Base-by-base conservation (phyloP, 2,329 filamentous ascomycete genomes). In the Ascochyta fabae region DNA sequence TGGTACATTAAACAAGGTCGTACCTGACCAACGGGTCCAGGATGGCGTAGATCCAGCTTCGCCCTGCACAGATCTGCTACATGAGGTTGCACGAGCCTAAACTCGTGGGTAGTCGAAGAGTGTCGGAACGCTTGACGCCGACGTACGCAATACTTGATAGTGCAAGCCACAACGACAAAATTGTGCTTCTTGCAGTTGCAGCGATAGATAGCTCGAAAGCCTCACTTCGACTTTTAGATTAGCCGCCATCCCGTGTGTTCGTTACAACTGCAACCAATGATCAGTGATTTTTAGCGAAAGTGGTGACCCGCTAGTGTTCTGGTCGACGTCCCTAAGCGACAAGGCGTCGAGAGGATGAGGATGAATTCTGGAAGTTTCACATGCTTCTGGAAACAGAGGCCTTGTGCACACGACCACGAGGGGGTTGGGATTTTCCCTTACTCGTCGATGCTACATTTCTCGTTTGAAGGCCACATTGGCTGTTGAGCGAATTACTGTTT, bases 61-160 rank as follows among this genome's bases (percentile, higher is more conserved):
- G 19, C 29, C 47, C 34, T 46, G 29, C 29, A 55, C 46, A 36
- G 42, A 36, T 56, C 46, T 50, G 53, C 47, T 47, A 47, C 53
- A 41, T 13, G 16, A 46, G 16, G 52, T 46, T 34, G 40, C 46
- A 55, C 40, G 22, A 33, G 22, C 29, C 22, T 40, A 33, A 35
- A 23, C 15, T 10, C 40, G 29, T 40, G 29, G 16, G 16, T 6
- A 44, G 23, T 38, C 38, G 44, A 39, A 36, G 26, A 26, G 6
- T 9, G 1, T 48, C 38, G 44, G 26, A 34, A 43, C 24, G 31
- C 47, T 23, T 43, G 40, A 43, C 24, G 40, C 19, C 24, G 16
- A 36, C 19, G 23, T 29, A 48, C 34, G 40, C 26, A 39, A 40
- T 22, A 41, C 23, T 36, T 39, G 23, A 42, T 35, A 16, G 24